Evolutionary conservation across 352 stramenopile genomes (phyloP).

Genomic region (Stramenopiles sp.): DNA sequence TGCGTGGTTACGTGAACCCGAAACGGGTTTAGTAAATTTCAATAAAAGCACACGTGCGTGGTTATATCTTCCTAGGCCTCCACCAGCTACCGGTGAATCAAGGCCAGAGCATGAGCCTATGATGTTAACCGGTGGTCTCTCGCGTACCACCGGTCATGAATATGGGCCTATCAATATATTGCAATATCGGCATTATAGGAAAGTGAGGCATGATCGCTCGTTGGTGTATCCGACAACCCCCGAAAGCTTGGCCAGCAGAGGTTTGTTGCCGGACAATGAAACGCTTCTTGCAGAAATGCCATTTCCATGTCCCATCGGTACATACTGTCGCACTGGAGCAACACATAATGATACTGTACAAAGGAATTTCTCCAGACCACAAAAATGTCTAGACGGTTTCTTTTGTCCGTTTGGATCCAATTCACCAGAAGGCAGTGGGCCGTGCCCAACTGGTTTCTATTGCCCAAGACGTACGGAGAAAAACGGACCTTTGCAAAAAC

Average conservation of each 20-base stretch:
- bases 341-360: constrained; percentile 30
- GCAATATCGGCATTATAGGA: background rate
- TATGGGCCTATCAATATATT: constrained; percentile 2
- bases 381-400: constrained; percentile 80
- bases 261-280: background rate
- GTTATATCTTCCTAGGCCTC: constrained; percentile 18
- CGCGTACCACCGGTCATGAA: background rate
- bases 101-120: constrained; percentile 11
- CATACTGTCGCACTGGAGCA: constrained; percentile 70
- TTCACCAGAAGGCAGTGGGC: constrained; percentile 67
- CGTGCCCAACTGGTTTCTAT: constrained; percentile 82
- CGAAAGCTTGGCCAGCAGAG: constrained; percentile 7
- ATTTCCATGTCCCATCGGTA: constrained; percentile 72
- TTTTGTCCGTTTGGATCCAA: constrained; percentile 78
- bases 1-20: constrained; percentile 17
- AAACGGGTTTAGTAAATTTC: constrained; percentile 21
- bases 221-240: background rate
- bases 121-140: background rate
- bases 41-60: constrained; percentile 23
- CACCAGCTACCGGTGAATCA: constrained; percentile 24
- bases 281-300: constrained; percentile 55
- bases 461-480: constrained; percentile 51
- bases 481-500: background rate
- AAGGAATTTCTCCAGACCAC: constrained; percentile 75
- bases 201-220: background rate